phyloP scores from a whole-genome alignment of 2,329 filamentous ascomycete species.

The Aspergillus sp. region DNA sequence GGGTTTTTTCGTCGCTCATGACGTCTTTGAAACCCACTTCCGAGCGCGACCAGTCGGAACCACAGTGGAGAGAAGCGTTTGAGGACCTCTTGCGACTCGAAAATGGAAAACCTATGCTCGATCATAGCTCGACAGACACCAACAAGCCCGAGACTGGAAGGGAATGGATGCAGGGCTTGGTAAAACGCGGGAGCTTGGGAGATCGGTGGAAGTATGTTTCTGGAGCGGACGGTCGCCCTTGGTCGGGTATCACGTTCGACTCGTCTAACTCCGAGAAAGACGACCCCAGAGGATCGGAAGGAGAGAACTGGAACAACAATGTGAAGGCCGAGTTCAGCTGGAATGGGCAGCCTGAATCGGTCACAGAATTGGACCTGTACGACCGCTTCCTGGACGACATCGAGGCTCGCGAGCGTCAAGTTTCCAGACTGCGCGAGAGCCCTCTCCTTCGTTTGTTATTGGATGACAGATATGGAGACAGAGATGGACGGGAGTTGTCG shows the following conservation, averaged over 20 bases:
- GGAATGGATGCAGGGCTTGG: conserved; percentile 42
- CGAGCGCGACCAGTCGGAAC: conserved; percentile 34
- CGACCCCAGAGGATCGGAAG: conserved; percentile 12
- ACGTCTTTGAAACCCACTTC: conserved; percentile 31
- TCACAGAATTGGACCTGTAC: conserved; percentile 56
- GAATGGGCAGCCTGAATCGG: conserved; percentile 32
- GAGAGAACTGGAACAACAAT: conserved; percentile 6
- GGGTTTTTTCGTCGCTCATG: conserved; percentile 36
- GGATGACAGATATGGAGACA: conserved; percentile 29
- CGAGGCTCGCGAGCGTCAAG: conserved; percentile 32
- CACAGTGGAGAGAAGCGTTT: conserved; percentile 58
- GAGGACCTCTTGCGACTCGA: conserved; percentile 57
- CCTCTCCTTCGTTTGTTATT: conserved; percentile 36
- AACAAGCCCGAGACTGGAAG: conserved; percentile 31
- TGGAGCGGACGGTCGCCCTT: conserved; percentile 21
- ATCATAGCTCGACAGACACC: conserved; percentile 25
- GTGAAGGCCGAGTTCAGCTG: conserved; percentile 24
- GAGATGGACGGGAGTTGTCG: conserved; percentile 15
- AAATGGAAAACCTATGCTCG: conserved; percentile 44
- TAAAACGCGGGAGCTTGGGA: conserved; percentile 43
- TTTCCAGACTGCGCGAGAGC: conserved; percentile 31
- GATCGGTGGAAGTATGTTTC: conserved; percentile 37
- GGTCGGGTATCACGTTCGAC: conserved; percentile 25
- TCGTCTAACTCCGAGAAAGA: conserved; percentile 10
- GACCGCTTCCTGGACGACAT: conserved; percentile 47